Evolutionary conservation across 352 stramenopile species (phyloP).

Genomic region (Lagenidium giganteum): DNA sequence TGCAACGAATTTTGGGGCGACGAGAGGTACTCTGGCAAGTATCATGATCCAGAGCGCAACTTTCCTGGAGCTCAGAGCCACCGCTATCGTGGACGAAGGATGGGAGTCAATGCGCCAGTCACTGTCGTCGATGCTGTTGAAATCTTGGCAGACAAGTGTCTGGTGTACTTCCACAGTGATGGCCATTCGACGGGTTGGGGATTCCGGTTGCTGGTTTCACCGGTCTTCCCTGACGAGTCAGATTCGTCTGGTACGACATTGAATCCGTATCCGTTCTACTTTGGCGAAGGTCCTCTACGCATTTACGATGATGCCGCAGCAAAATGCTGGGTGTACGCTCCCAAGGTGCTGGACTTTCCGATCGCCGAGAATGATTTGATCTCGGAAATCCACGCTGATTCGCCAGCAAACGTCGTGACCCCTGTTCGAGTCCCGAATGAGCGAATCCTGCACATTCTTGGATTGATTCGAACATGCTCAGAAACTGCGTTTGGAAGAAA

Average conservation of each 20-base stretch:
- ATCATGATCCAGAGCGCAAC: constrained; percentile 67
- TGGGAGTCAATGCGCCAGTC: constrained; percentile 4
- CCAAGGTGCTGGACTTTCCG: constrained; percentile 37
- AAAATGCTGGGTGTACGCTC: constrained; percentile 57
- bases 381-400: constrained; percentile 41
- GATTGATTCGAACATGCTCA: constrained; percentile 52
- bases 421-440: constrained; percentile 31
- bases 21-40: constrained; percentile 64
- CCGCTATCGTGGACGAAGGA: constrained; percentile 29
- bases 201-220: constrained; percentile 53
- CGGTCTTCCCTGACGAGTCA: constrained; percentile 25
- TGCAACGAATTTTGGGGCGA: constrained; percentile 72
- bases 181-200: constrained; percentile 51
- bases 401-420: constrained; percentile 18
- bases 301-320: constrained; percentile 41
- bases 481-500: constrained; percentile 48
- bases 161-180: constrained; percentile 72
- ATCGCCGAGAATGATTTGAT: constrained; percentile 49
- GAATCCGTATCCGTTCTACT: constrained; percentile 65
- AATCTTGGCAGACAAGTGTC: constrained; percentile 59
- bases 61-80: constrained; percentile 68
- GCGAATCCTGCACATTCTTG: constrained; percentile 58
- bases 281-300: constrained; percentile 53
- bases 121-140: constrained; percentile 31
- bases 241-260: constrained; percentile 13